Evolutionary conservation across 2,329 filamentous ascomycete species (phyloP), one percentile per base, ranked within the genome.

Genomic region (Apiospora saccharicola): DNA sequence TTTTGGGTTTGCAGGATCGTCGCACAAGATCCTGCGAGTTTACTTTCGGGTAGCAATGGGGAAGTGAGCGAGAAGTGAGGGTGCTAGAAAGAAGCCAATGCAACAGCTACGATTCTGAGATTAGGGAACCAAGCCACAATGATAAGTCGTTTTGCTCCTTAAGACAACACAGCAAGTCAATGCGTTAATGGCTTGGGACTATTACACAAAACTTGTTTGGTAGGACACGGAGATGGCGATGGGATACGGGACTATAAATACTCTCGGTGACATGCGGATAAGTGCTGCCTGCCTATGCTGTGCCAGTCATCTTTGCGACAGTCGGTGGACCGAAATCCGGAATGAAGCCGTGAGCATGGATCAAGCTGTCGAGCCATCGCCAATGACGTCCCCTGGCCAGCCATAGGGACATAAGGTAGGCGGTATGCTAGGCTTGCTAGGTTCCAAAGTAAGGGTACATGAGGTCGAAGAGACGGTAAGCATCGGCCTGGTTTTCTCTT

Each of bases 301-400:
- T 41, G 19, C 53, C 34, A 64, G 57, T 64, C 57, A 64, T 64
- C 34, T 41, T 64, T 64, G 34, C 57, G 57, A 61, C 53, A 64
- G 57, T n/a, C 57, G 12, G 57, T 41, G 57, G 57, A 64, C 30
- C 57, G 57, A 64, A 41, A 64, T 64, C 34, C 57, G 57, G 30
- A 41, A 30, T 41, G 57, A 64, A 64, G 57, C 57, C 6, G 57
- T 64, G 34, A 64, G 53, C 53, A 51, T 34, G 53, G 26, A 34
- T 34, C 34, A 64, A 64, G 57, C 57, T n/a, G 10, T 37, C 24
- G 57, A 37, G 57, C 34, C 30, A 41, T 41, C 5, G 34, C 30
- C 30, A 37, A 64, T 64, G 57, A 64, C 34, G 57, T 41, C n/a
- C n/a, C n/a, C 49, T 41, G 30, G 30, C 12, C 30, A 19, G 37